phyloP scores from a whole-genome alignment of 768 basidiomycete genomes.

The Bullera alba region DNA sequence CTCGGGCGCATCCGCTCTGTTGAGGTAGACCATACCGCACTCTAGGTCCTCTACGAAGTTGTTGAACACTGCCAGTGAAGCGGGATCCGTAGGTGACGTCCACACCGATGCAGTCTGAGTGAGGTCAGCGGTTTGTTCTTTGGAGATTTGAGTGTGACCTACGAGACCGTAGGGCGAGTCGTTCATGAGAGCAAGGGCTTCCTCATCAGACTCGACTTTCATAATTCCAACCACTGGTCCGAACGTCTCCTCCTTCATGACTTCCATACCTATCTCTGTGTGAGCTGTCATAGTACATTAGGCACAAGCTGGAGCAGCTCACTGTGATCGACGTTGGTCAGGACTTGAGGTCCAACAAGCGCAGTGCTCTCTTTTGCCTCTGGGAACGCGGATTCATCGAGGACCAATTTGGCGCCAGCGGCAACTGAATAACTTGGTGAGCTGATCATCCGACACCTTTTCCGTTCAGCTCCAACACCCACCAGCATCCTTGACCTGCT shows the following conservation, averaged over 20 bases:
- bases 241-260: conserved; percentile 84
- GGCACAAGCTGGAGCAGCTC: conserved; percentile 45
- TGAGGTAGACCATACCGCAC: conserved; percentile 88
- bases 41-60: conserved; percentile 64
- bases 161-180: conserved; percentile 84
- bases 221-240: conserved; percentile 90
- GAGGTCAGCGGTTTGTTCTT: background rate
- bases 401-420: conserved; percentile 69
- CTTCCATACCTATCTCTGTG: conserved; percentile 63
- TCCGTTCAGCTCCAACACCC: conserved; percentile 20
- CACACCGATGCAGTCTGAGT: conserved; percentile 75
- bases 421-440: conserved; percentile 50
- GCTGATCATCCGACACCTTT: background rate
- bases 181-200: conserved; percentile 87
- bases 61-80: conserved; percentile 65
- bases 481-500: conserved; percentile 81
- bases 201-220: conserved; percentile 74
- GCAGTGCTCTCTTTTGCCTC: conserved; percentile 66
- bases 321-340: conserved; percentile 84
- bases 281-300: background rate
- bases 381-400: conserved; percentile 60
- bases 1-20: conserved; percentile 82
- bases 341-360: conserved; percentile 83
- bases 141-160: background rate
- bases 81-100: conserved; percentile 63